Base-by-base conservation (phyloP, 805 yeast genomes). In the Candida nonsorbophila region DNA sequence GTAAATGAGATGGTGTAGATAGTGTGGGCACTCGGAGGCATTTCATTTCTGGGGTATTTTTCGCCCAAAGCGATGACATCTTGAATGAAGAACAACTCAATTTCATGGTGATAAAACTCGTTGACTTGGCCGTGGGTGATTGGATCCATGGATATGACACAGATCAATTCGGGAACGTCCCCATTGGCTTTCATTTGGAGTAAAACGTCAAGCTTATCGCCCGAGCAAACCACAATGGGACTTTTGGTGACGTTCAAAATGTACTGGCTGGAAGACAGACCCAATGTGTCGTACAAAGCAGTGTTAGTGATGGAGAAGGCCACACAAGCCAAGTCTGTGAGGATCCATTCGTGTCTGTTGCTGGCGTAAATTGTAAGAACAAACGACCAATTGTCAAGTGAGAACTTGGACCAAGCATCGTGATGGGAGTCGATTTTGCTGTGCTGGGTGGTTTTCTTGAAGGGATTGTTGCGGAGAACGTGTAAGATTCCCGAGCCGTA, bases 141-240 rank as follows among this genome's bases (percentile, higher is more conserved):
- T 14, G 47, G 41, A 37, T 77, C 83, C 57, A 76, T 67, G 28
- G 74, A 69, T 12, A 81, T 58, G 30, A 80, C 50, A 18, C 72
- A 60, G 41, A 73, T 72, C 33, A 81, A 47, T 34, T 41, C 36
- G 15, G 47, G 48, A 29, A 71, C 51, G 9, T 55, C 37, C 2
- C 47, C 41, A 3, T 53, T 47, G 10, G 37, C 25, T 3, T 63
- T 55, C 39, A 74, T 55, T 11, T 55, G 51, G 22, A 79, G 47
- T 14, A 78, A 51, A 15, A 48, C 56, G 14, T 53, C 51, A 32
- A 79, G 48, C 40, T 79, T 74, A 25, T 60, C 60, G 30, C 63
- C 64, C 5, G 84, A 63, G 24, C 73, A 60, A 11, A 78, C 62
- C 18, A 79, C 56, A 10, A 77, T 64, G 3, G 67, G 67, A 16